Base-by-base conservation (phyloP, 768 basidiomycete species). In the Termitomyces titanicus region DNA sequence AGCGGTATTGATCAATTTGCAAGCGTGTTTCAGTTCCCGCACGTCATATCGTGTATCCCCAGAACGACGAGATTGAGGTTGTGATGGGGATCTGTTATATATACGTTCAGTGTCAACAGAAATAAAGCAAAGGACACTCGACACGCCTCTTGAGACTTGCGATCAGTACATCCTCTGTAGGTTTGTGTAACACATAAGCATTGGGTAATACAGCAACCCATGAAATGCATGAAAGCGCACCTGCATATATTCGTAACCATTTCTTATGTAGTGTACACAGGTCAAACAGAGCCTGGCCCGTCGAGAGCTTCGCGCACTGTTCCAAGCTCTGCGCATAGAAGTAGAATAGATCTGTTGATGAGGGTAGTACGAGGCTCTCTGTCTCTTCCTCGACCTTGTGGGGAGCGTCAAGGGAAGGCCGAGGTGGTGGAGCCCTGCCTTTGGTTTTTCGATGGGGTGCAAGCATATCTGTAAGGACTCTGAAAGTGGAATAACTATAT, bases 281-380 rank as follows among this genome's bases (percentile, higher is more conserved):
- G 61, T 96, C 93, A 67, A 85, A 89, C 58, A 99, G 71, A 5
- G 94, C 82, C 56, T 88, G 84, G 0, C 91, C 89, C 0, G 86
- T 92, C 10, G 92, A 94, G 3, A 97, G 75, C 64, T 91, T 94
- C 2, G 92, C 88, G 64, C 96, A 98, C 65, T 94, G 92, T 50
- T 98, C 97, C 34, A 99, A 73, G 53, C 88, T 94, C 68, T 98
- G 94, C 0, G 86, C 92, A 66, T 98, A 98, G 72, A 97, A 94
- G 68, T 95, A 97, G 75, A 98, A 99, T 17, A 99, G 73, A 62
- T 98, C 95, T 0, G 95, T 98, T 0, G 95, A 98, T 0, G 92
- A 94, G 0, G 93, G 90, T 8, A 98, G 79, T 1, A 98, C 92
- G 2, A 81, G 73, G n/a, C 80, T 77, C 0, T 37, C 35, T 18